Percentiles rank a stretch among this genome's conserved stretches.
Evolutionary conservation across 1,284 basidiomycete species (phyloP).

Genomic region (Moesziomyces sp.): DNA sequence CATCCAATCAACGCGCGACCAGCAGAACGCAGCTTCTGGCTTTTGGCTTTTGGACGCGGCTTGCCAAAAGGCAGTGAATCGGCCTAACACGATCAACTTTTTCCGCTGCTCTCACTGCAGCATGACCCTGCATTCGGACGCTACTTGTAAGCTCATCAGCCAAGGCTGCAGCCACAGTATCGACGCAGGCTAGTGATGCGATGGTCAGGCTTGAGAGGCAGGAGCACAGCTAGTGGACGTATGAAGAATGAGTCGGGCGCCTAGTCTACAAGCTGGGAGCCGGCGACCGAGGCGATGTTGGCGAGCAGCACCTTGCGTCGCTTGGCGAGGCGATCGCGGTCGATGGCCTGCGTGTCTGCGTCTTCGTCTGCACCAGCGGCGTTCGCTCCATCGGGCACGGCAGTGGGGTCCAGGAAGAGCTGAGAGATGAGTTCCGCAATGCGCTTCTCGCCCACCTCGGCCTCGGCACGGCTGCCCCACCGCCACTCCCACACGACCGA

Average conservation of each 20-base stretch:
- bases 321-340: slow-evolving; percentile 23
- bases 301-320: slow-evolving; percentile 29
- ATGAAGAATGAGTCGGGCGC: too few species aligned
- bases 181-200: too few species aligned
- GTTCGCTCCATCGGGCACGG: slow-evolving; percentile 14
- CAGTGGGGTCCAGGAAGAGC: slow-evolving; percentile 46
- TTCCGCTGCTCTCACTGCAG: background rate
- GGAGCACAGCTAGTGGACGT: too few species aligned
- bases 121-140: too few species aligned
- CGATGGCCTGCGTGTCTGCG: slow-evolving; percentile 26
- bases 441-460: slow-evolving; percentile 62
- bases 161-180: too few species aligned
- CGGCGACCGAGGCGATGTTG: slow-evolving; percentile 46
- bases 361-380: slow-evolving; percentile 27
- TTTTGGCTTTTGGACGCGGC: too few species aligned
- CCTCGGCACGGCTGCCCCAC: slow-evolving; percentile 66
- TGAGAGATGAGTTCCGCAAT: slow-evolving; percentile 60
- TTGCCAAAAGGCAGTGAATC: too few species aligned
- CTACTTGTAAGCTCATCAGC: too few species aligned
- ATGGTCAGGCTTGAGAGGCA: too few species aligned
- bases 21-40: background rate
- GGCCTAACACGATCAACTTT: slow-evolving; percentile 6
- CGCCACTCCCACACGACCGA: slow-evolving; percentile 59
- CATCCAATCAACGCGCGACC: background rate
- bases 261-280: slow-evolving; percentile 39